Base-by-base conservation (phyloP, 2,329 filamentous ascomycete species). In the Erysiphe neolycopersici region DNA sequence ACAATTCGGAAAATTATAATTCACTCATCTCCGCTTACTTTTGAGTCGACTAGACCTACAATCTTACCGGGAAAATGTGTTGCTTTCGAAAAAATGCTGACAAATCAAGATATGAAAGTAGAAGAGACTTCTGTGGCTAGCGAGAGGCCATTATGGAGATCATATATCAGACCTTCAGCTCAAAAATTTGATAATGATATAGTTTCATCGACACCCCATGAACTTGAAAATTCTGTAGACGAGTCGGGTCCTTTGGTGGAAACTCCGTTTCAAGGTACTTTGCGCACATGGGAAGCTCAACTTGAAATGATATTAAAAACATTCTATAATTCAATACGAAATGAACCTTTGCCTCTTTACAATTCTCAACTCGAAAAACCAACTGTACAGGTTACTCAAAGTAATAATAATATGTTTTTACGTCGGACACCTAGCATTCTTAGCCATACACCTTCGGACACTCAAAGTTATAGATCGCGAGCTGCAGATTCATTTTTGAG, bases 391-490 rank as follows among this genome's bases (percentile, higher is more conserved):
- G 59, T 56, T 11, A 56, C 60, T n/a, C 64, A 67, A 2, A 68
- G 70, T 36, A 74, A 67, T 54, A 60, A 60, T 32, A 61, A 61
- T 29, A 68, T 69, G 45, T 74, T 81, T 62, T 66, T 95, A 38
- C 83, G 84, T 56, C 76, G 89, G 39, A 84, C 74, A 37, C 87
- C 87, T 0, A 94, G 85, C 55, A 81, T 89, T 5, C 67, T 95
- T 47, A 94, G 85, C 65, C 94, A 92, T 60, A 75, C 84, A 29
- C 83, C 84, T 0, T 95, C 89, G 0, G 89, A 95, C 51, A 73
- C 71, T 44, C 70, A 73, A 46, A 67, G 69, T 45, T 79, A 77
- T 46, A 74, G 83, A 43, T 81, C 80, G n/a, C 71, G 22, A 79
- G 91, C 51, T 64, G 69, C 54, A 63, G 71, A 48, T n/a, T 53